phyloP scores from a whole-genome alignment of 495 filamentous ascomycete genomes.

The Trypethelium eluteriae region DNA sequence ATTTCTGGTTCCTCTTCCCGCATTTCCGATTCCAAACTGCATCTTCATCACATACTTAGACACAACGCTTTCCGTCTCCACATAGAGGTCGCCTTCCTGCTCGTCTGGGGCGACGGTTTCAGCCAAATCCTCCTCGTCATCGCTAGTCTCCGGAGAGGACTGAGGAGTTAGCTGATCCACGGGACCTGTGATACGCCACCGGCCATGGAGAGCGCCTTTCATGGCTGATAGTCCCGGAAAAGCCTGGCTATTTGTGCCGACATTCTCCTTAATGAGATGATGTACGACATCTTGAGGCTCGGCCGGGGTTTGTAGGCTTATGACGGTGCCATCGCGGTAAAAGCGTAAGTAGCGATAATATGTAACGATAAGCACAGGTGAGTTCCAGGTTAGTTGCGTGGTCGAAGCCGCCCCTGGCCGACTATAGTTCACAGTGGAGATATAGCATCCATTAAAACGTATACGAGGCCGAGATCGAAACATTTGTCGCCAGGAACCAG shows the following conservation, averaged over 20 bases:
- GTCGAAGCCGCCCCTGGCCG: constrained; percentile 62
- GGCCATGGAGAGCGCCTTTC: constrained; percentile 53
- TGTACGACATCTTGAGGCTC: constrained; percentile 82
- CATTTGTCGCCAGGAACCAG: constrained; percentile 41
- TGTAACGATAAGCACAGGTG: constrained; percentile 89
- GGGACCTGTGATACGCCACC: constrained; percentile 51
- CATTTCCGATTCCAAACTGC: constrained; percentile 58
- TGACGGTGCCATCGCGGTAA: constrained; percentile 77
- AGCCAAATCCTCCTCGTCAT: constrained; percentile 8
- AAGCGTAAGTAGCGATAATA: constrained; percentile 96
- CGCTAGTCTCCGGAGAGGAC: neutral
- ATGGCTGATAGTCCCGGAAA: constrained; percentile 36
- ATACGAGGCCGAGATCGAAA: constrained; percentile 77
- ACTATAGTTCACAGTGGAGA: constrained; percentile 90
- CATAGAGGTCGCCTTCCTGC: constrained; percentile 54
- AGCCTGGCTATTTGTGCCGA: constrained; percentile 28
- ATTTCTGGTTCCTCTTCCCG: constrained; percentile 52
- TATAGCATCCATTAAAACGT: constrained; percentile 91
- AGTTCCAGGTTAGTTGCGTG: constrained; percentile 59
- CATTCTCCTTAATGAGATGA: constrained; percentile 41
- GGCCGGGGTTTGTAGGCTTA: constrained; percentile 67
- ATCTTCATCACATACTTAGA: constrained; percentile 75
- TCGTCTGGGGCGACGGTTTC: constrained; percentile 22
- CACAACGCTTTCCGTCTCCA: constrained; percentile 79
- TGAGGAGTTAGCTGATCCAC: neutral